Percentiles rank a stretch among this genome's conserved stretches.
Evolutionary conservation across 768 basidiomycete species (phyloP).

Genomic region (Suillus paluster): DNA sequence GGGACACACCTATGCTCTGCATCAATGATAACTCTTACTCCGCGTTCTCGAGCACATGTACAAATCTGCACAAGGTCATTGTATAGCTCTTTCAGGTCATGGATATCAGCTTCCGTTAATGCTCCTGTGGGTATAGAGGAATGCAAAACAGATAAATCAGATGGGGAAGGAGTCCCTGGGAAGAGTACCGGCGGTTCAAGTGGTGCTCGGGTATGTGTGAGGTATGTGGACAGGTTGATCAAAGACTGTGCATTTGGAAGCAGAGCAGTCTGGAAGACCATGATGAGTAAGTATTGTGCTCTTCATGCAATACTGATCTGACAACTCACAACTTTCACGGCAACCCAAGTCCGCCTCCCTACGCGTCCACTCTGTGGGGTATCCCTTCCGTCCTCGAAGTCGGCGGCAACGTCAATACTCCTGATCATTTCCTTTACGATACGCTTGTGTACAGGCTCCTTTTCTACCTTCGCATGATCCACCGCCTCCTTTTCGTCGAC

Average conservation of each 20-base stretch:
- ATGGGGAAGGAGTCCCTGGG: slow-evolving; percentile 66
- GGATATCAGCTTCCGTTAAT: slow-evolving; percentile 60
- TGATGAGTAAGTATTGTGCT: background rate
- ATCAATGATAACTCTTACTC: slow-evolving; percentile 78
- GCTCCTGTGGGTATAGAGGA: slow-evolving; percentile 19
- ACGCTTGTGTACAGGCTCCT: slow-evolving; percentile 53
- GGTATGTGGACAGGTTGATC: slow-evolving; percentile 61
- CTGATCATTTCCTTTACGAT: slow-evolving; percentile 77
- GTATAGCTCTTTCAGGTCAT: slow-evolving; percentile 62
- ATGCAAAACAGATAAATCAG: slow-evolving; percentile 61
- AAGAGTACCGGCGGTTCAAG: slow-evolving; percentile 50
- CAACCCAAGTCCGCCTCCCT: slow-evolving; percentile 77
- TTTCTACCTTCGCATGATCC: slow-evolving; percentile 23
- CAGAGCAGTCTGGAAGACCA: slow-evolving; percentile 60
- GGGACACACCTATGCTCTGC: slow-evolving; percentile 74
- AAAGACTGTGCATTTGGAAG: slow-evolving; percentile 66
- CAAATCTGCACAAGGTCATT: slow-evolving; percentile 69
- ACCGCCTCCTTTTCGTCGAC: slow-evolving; percentile 66
- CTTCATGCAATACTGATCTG: slow-evolving; percentile 1
- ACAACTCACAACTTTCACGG: slow-evolving; percentile 74
- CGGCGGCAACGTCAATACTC: slow-evolving; percentile 78
- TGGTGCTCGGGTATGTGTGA: slow-evolving; percentile 47
- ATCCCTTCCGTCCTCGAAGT: slow-evolving; percentile 65
- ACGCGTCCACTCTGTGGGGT: slow-evolving; percentile 21
- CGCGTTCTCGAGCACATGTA: slow-evolving; percentile 57